Evolutionary conservation across 306 rosid species (phyloP).

Genomic region (Trifolium fragiferum): DNA sequence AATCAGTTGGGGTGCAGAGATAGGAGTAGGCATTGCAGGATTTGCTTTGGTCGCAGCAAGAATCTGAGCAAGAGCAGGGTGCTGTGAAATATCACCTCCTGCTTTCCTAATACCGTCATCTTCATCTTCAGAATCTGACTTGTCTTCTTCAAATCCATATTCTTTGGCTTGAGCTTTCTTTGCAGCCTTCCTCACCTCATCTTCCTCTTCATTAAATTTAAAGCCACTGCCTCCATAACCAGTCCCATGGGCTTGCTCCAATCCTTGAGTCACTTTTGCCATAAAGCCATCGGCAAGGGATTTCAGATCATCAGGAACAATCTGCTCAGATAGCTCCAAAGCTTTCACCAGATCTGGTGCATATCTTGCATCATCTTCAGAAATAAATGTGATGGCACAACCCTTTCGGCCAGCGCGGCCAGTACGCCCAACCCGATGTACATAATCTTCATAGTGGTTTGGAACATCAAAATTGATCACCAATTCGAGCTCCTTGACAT

Average conservation of each 20-base stretch:
- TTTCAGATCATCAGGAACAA: constrained; percentile 88
- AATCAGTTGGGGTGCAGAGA: constrained; percentile 61
- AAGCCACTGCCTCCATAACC: constrained; percentile 99
- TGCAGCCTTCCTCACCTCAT: constrained; percentile 92
- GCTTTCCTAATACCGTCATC: constrained; percentile 87
- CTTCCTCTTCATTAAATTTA: constrained; percentile 95
- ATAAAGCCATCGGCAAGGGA: constrained; percentile 78
- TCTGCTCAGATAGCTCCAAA: constrained; percentile 88
- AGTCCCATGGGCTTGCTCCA: constrained; percentile 92
- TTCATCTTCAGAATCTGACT: constrained; percentile 95
- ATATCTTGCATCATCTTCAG: constrained; percentile 88
- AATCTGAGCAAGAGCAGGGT: constrained; percentile 82
- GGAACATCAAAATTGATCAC: constrained; percentile 90
- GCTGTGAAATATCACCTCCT: constrained; percentile 85
- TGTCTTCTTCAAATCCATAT: constrained; percentile 96
- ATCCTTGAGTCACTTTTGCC: constrained; percentile 82
- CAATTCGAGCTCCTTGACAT: constrained; percentile 95
- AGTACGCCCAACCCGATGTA: constrained; percentile 95
- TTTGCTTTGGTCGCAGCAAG: constrained; percentile 70
- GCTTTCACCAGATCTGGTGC: constrained; percentile 92
- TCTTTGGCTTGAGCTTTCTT: constrained; percentile 98
- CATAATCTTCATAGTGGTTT: constrained; percentile 96
- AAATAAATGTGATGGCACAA: constrained; percentile 86
- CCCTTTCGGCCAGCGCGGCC: constrained; percentile 98
- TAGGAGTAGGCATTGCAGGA: constrained; percentile 58